Evolutionary conservation across 495 filamentous ascomycete species (phyloP).

Genomic region (Sporormia fimetaria): DNA sequence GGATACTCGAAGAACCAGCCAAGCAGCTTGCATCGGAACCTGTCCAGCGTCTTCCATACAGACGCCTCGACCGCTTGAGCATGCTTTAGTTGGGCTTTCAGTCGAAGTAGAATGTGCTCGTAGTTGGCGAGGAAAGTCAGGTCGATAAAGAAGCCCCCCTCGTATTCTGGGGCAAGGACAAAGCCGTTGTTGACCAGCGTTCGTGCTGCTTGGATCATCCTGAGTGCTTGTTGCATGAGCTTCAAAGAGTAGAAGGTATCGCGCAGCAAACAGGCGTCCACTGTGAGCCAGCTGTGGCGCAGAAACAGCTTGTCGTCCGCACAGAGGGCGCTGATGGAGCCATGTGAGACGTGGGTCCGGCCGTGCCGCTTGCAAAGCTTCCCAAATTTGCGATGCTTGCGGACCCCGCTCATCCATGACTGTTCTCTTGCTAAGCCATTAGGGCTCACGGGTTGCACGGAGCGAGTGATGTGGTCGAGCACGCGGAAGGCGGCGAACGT

Average conservation of each 20-base stretch:
- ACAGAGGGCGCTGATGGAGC: constrained; percentile 11
- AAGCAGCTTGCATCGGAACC: constrained; percentile 16
- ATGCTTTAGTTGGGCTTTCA: constrained; percentile 15
- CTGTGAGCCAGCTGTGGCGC: constrained; percentile 4
- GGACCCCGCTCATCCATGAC: too few relatives aligned
- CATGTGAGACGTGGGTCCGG: too few relatives aligned
- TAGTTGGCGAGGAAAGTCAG: constrained; percentile 26
- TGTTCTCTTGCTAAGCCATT: too few relatives aligned
- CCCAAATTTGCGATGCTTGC: too few relatives aligned
- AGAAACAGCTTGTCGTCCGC: constrained; percentile 19
- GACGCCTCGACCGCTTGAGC: constrained; percentile 16
- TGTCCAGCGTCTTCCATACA: constrained; percentile 8
- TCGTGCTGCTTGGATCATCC: constrained; percentile 4
- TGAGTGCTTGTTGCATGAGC: constrained; percentile 13
- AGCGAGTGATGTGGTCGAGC: too few relatives aligned
- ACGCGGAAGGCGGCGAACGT: too few relatives aligned
- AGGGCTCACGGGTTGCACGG: too few relatives aligned
- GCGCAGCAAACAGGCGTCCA: constrained; percentile 14
- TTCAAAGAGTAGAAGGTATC: constrained; percentile 6
- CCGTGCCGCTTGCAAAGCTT: too few relatives aligned
- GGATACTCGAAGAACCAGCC: constrained; percentile 33
- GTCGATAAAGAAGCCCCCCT: constrained; percentile 17
- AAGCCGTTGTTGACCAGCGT: constrained; percentile 17
- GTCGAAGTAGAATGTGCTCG: constrained; percentile 23
- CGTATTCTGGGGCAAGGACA: constrained; percentile 16